A percentile compares a stretch with the other conserved stretches of the same genome.
phyloP scores from a whole-genome alignment of 306 rosid species.

The Oemleria cerasiformis region DNA sequence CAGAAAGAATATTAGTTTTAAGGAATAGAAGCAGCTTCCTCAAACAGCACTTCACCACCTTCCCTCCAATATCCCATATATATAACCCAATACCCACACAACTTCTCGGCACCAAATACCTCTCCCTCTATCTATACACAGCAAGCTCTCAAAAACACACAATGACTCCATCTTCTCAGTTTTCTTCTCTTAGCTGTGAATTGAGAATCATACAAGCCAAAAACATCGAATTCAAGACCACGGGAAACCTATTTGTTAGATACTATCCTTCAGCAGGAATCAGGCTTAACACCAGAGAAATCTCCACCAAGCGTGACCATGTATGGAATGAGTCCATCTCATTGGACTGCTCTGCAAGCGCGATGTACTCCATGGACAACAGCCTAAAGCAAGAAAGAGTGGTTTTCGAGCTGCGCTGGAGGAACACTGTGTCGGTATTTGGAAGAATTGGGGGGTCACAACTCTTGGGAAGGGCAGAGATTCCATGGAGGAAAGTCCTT shows the following conservation, averaged over 20 bases:
- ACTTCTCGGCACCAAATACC: not conserved
- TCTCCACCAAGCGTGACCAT: constrained; percentile 38
- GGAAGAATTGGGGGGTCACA: constrained; percentile 50
- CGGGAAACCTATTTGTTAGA: constrained; percentile 51
- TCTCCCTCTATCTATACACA: not conserved
- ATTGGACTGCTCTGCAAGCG: constrained; percentile 58
- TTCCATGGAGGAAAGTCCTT: constrained; percentile 59
- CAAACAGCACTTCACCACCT: constrained; percentile 20
- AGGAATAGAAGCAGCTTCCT: constrained; percentile 23
- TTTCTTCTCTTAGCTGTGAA: constrained; percentile 48
- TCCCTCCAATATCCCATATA: constrained; percentile 16
- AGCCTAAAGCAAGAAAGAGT: constrained; percentile 48
- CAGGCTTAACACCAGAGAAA: constrained; percentile 40
- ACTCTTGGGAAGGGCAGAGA: constrained; percentile 58
- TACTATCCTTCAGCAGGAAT: constrained; percentile 51
- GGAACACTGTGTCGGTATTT: constrained; percentile 35
- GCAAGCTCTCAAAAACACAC: not conserved
- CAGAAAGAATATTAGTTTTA: not conserved
- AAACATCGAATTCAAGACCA: constrained; percentile 34
- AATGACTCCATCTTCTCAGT: constrained; percentile 32
- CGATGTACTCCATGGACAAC: constrained; percentile 35
- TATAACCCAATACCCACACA: constrained; percentile 6
- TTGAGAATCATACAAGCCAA: constrained; percentile 57
- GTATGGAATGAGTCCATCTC: constrained; percentile 66
- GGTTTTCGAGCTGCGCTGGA: constrained; percentile 65